Evolutionary conservation across 768 basidiomycete species (phyloP).

Genomic region (Lactifluus piperatus): DNA sequence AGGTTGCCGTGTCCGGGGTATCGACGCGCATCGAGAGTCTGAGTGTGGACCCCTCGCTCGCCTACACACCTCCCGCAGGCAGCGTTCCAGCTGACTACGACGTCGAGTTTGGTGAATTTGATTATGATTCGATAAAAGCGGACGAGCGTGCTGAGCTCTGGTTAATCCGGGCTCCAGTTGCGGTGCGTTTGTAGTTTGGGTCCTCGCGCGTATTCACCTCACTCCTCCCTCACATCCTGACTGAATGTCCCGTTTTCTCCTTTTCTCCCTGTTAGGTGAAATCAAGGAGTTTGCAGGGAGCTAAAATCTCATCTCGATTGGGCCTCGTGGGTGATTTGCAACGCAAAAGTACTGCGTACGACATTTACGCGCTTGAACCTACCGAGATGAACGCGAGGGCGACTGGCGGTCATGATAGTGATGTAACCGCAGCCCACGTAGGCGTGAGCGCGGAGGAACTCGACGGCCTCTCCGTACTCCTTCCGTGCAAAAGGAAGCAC

Average conservation of each 20-base stretch:
- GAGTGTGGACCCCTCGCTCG: background rate
- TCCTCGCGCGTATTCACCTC: background rate
- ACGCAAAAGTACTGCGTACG: conserved; percentile 12
- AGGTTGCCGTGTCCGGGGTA: background rate
- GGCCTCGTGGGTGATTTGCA: conserved; percentile 11
- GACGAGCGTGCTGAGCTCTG: conserved; percentile 19
- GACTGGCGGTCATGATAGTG: background rate
- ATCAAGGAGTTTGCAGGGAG: background rate
- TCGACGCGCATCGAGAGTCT: background rate
- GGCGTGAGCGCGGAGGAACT: conserved; percentile 15
- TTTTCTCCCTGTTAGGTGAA: conserved; percentile 1
- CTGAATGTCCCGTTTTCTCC: background rate
- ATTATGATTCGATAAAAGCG: conserved; percentile 16
- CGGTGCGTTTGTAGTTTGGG: background rate
- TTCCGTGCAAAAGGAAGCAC: conserved; percentile 14
- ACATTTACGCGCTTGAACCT: conserved; percentile 9
- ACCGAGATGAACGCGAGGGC: background rate
- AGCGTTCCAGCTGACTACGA: background rate
- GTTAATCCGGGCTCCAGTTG: conserved; percentile 15
- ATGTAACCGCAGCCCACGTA: background rate
- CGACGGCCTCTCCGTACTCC: conserved; percentile 11
- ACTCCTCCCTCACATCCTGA: background rate
- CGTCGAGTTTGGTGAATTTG: conserved; percentile 19
- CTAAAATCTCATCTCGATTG: background rate
- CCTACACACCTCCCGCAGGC: background rate